Evolutionary conservation across 345 rosid species (phyloP).

Genomic region (Psidium friedrichsthalianum): DNA sequence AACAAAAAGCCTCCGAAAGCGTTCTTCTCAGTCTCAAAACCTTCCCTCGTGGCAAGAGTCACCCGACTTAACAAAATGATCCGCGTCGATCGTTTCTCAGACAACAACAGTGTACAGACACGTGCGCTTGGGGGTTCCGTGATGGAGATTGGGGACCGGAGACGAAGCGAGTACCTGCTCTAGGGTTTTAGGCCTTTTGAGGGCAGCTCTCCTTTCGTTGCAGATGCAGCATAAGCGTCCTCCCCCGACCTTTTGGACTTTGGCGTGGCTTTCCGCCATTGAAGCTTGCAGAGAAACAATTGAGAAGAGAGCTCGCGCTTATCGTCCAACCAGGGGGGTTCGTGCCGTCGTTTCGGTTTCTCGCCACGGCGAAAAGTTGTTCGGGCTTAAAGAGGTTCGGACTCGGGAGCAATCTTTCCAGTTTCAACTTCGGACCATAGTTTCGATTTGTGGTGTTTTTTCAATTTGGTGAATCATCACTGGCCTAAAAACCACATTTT

Average conservation of each 20-base stretch:
- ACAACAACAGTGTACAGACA: not conserved
- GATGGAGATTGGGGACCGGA: not conserved
- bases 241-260: slow-evolving; percentile 20
- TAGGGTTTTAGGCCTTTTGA: slow-evolving; percentile 86
- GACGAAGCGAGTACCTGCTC: slow-evolving; percentile 38
- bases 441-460: not conserved
- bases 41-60: not conserved
- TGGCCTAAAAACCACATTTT: no score
- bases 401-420: not conserved
- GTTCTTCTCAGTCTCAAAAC: not conserved
- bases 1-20: not conserved
- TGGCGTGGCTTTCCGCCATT: slow-evolving; percentile 30
- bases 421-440: not conserved
- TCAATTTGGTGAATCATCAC: no score
- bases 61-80: not conserved
- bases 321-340: not conserved
- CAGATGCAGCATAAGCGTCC: slow-evolving; percentile 58
- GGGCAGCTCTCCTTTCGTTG: slow-evolving; percentile 48
- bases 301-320: not conserved
- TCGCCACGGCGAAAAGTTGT: not conserved
- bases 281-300: not conserved
- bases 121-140: not conserved
- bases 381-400: not conserved
- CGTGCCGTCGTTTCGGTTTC: not conserved
- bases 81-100: not conserved